Evolutionary conservation across 352 stramenopile species (phyloP).

Genomic region (Globisporangium solare): DNA sequence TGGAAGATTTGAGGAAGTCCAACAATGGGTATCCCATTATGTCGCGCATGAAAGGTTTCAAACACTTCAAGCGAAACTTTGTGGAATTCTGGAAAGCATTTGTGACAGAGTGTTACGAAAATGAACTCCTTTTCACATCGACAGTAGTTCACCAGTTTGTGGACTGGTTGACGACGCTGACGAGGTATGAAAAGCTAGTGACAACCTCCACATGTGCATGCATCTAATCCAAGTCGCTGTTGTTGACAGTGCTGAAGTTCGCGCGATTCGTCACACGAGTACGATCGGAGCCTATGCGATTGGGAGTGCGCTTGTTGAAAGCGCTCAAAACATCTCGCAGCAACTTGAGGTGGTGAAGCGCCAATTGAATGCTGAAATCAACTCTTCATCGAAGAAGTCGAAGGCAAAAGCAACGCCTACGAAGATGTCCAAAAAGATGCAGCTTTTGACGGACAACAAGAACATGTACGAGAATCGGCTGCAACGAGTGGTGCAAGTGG

Average conservation of each 20-base stretch:
- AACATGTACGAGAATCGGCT: conserved; percentile 55
- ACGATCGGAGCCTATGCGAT: conserved; percentile 69
- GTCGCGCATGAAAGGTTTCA: conserved; percentile 51
- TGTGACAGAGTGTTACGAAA: conserved; percentile 75
- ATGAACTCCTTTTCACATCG: conserved; percentile 74
- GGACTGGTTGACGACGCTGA: conserved; percentile 80
- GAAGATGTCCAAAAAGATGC: conserved; percentile 38
- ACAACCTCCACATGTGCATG: background rate
- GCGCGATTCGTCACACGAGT: conserved; percentile 73
- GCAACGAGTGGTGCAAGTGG: conserved; percentile 49
- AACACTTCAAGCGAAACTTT: conserved; percentile 64
- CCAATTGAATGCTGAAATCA: conserved; percentile 58
- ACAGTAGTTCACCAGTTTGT: conserved; percentile 58
- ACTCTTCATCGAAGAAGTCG: conserved; percentile 14
- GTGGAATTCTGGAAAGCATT: conserved; percentile 76
- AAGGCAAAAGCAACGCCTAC: conserved; percentile 9
- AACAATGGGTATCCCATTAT: conserved; percentile 66
- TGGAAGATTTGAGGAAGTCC: conserved; percentile 54
- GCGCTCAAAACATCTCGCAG: conserved; percentile 42
- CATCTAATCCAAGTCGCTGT: conserved; percentile 1
- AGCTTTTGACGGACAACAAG: conserved; percentile 69
- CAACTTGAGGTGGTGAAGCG: conserved; percentile 65
- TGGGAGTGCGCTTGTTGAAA: conserved; percentile 58
- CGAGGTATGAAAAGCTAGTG: conserved; percentile 30
- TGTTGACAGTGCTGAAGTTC: conserved; percentile 62